phyloP scores from a whole-genome alignment of 352 stramenopile species.

The Saprolegnia parasitica region DNA sequence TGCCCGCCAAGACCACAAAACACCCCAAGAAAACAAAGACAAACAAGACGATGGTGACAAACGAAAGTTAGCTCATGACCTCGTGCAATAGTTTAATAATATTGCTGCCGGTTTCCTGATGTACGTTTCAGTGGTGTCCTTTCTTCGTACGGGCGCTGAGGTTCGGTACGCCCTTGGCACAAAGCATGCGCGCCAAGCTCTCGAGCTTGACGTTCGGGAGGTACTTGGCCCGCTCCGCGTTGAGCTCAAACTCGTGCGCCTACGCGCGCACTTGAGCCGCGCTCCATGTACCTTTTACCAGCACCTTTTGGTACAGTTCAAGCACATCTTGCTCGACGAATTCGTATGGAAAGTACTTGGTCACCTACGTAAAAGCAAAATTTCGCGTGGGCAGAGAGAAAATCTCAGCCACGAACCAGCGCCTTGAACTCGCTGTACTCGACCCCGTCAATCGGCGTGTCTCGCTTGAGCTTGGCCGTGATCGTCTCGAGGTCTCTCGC shows the following conservation, averaged over 20 bases:
- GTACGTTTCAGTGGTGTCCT: neutral
- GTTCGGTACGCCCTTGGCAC: neutral
- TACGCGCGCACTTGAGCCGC: neutral
- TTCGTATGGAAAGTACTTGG: constrained; percentile 10
- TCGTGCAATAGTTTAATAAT: neutral
- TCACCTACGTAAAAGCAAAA: neutral
- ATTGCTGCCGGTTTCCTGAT: neutral
- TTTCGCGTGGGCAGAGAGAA: no score
- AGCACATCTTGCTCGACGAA: constrained; percentile 18
- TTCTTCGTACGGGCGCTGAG: neutral
- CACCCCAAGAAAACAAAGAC: no score
- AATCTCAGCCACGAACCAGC: neutral
- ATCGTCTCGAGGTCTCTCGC: constrained; percentile 22
- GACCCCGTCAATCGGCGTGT: constrained; percentile 8
- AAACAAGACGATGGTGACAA: no score
- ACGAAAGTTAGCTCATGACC: no score
- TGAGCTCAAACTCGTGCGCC: neutral
- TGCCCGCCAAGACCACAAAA: no score
- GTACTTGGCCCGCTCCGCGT: neutral
- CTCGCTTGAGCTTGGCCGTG: neutral
- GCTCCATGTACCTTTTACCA: neutral
- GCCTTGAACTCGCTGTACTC: constrained; percentile 22
- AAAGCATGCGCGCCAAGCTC: constrained; percentile 7
- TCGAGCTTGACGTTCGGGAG: constrained; percentile 17
- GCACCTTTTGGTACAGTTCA: constrained; percentile 25